These are phyloP conservation scores for Xylaria sp. DNA, from an alignment of 2,329 filamentous ascomycete species.

Conservation along the genomic window DNA sequence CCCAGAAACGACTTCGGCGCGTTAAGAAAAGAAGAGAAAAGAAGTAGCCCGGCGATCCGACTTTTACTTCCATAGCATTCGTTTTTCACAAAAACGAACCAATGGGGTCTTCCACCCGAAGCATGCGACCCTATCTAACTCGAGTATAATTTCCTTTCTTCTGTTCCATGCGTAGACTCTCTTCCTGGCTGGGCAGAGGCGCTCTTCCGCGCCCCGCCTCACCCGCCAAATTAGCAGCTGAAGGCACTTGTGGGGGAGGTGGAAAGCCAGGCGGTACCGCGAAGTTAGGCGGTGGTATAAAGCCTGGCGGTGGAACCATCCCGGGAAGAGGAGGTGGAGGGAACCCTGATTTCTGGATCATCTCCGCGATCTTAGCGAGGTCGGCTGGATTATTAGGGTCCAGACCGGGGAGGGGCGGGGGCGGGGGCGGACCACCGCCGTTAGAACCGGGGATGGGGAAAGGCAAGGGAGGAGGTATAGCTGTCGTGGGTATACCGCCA, in stretches of 20 bases:
- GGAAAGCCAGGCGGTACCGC: conserved; percentile 53
- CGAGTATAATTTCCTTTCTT: conserved; percentile 70
- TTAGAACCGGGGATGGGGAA: conserved; percentile 60
- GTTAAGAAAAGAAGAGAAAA: not conserved
- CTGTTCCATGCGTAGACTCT: conserved; percentile 83
- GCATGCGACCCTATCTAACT: conserved; percentile 53
- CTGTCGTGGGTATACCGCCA: conserved; percentile 46
- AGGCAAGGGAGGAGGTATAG: conserved; percentile 60
- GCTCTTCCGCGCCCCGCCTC: conserved; percentile 75
- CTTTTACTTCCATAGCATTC: not conserved
- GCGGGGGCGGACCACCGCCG: conserved; percentile 52
- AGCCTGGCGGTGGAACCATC: conserved; percentile 58
- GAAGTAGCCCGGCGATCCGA: not conserved
- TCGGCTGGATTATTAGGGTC: conserved; percentile 71
- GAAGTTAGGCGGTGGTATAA: conserved; percentile 60
- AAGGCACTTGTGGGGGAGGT: conserved; percentile 47
- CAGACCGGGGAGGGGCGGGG: conserved; percentile 63
- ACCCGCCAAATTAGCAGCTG: conserved; percentile 35
- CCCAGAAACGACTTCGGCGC: not conserved
- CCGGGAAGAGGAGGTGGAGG: conserved; percentile 68
- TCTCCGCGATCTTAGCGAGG: conserved; percentile 69
- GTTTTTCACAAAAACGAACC: not conserved
- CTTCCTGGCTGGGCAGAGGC: conserved; percentile 85
- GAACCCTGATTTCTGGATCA: conserved; percentile 74
- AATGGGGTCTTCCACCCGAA: too few species aligned